phyloP scores from a whole-genome alignment of 331 rosid genomes.

The Erythrophleum ivorense region DNA sequence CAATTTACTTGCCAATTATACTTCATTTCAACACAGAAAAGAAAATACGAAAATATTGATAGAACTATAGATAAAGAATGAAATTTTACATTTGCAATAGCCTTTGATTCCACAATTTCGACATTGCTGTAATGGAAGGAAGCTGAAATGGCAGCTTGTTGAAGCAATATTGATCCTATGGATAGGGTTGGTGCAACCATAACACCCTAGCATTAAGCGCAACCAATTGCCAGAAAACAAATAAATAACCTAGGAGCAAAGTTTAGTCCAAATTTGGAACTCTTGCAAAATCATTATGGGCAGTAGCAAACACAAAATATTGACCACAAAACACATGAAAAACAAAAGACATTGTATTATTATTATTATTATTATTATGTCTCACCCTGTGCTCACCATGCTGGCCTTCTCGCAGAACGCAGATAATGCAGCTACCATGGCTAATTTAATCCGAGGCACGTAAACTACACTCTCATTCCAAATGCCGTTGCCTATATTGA shows the following conservation, averaged over 20 bases:
- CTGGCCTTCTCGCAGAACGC: slow-evolving; percentile 91
- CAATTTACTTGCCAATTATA: background rate
- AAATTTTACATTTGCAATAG: slow-evolving; percentile 51
- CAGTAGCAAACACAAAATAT: background rate
- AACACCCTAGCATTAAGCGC: slow-evolving; percentile 66
- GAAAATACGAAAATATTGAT: background rate
- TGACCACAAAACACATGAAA: background rate
- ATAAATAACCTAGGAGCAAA: background rate
- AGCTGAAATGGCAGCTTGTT: slow-evolving; percentile 95
- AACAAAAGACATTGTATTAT: slow-evolving; percentile 19
- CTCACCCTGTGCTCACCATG: slow-evolving; percentile 99
- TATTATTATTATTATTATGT: slow-evolving; percentile 30
- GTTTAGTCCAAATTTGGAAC: slow-evolving; percentile 30
- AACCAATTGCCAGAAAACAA: slow-evolving; percentile 24
- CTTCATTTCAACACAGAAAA: background rate
- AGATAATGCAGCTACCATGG: slow-evolving; percentile 84
- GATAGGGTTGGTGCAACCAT: no score
- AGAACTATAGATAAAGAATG: background rate
- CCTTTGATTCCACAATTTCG: slow-evolving; percentile 92
- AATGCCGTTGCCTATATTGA: slow-evolving; percentile 84
- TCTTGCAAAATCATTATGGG: slow-evolving; percentile 2
- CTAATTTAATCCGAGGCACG: slow-evolving; percentile 68
- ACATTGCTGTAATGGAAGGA: slow-evolving; percentile 87
- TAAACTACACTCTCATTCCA: slow-evolving; percentile 91
- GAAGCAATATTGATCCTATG: slow-evolving; percentile 91